Evolutionary conservation across 2,329 filamentous ascomycete genomes (phyloP), one percentile per base, ranked within the genome.

Genomic region (Laburnicola sp.): DNA sequence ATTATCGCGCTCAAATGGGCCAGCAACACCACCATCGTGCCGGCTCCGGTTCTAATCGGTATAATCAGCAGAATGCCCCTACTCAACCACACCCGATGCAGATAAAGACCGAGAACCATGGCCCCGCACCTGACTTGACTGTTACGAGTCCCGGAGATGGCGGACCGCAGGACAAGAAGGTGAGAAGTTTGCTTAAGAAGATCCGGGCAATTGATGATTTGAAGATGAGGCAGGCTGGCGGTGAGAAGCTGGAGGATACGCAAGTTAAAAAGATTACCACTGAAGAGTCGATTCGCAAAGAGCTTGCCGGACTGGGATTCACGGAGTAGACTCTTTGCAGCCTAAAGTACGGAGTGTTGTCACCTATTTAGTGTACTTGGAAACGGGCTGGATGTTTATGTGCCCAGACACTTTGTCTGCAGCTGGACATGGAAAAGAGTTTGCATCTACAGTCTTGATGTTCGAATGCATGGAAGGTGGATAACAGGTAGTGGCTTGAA

Each of bases 221-320:
- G 55, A 96, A 97, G 80, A 97, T 97, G 92, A 86, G 94, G 50
- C 86, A 92, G 60, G 94, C 93, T 2, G 87, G 88, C 30, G 93
- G 93, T 4, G 94, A 99, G 81, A 97, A 97, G 81, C 78, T 99
- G 54, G 94, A 99, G 77, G 93, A 97, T 69, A 99, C 94, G 28
- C 94, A 99, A 78, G 86, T 99, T 75, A 95, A 96, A 82, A 99
- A 99, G 83, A 99, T 99, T 64, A 83, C 85, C 49, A 97, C 91
- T 22, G 96, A 97, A 78, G 79, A 86, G 42, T 76, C 82, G 11
- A 93, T 99, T 51, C 80, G 92, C 56, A 90, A 88, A 75, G 94
- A 99, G 76, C 78, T 99, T 53, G 83, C 88, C 40, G 77, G 73
- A 6, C 71, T 92, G 58, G 82, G 81, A 5, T 73, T 69, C 50